Evolutionary conservation across 148 eudicot species (phyloP).

Genomic region (Gaultheria prostrata): DNA sequence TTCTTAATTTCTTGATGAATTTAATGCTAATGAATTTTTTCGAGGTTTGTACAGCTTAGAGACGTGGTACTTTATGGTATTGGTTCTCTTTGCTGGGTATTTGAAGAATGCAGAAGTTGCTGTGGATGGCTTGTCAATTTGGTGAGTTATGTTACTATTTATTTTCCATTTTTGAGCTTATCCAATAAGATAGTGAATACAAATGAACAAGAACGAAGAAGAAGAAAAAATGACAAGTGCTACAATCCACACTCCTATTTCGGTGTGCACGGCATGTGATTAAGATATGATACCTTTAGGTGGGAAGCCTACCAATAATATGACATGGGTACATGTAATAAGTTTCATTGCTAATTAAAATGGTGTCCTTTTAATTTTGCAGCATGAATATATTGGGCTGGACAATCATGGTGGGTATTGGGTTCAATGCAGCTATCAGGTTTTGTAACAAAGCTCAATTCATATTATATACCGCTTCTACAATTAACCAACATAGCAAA

Average conservation of each 20-base stretch:
- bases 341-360: not conserved
- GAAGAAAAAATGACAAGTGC: not conserved
- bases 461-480: not conserved
- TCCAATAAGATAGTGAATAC: not conserved
- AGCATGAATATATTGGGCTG: conserved; percentile 59
- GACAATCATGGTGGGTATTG: conserved; percentile 39
- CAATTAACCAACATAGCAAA: not conserved
- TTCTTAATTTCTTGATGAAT: not conserved
- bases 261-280: not conserved
- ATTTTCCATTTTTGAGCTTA: not conserved
- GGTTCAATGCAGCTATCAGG: conserved; percentile 60
- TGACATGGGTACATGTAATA: not conserved
- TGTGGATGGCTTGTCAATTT: conserved; percentile 60
- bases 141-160: conserved; percentile 33
- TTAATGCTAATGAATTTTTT: not conserved
- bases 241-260: not conserved
- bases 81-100: conserved; percentile 68
- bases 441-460: conserved; percentile 2
- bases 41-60: conserved; percentile 51
- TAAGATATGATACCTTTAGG: no score
- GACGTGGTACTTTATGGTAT: conserved; percentile 52
- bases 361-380: conserved; percentile 12
- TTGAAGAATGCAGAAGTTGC: conserved; percentile 60
- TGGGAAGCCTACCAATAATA: no score
- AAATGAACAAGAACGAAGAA: not conserved